Evolutionary conservation across 2,329 filamentous ascomycete genomes (phyloP).

Genomic region (Fusarium haematococcum): DNA sequence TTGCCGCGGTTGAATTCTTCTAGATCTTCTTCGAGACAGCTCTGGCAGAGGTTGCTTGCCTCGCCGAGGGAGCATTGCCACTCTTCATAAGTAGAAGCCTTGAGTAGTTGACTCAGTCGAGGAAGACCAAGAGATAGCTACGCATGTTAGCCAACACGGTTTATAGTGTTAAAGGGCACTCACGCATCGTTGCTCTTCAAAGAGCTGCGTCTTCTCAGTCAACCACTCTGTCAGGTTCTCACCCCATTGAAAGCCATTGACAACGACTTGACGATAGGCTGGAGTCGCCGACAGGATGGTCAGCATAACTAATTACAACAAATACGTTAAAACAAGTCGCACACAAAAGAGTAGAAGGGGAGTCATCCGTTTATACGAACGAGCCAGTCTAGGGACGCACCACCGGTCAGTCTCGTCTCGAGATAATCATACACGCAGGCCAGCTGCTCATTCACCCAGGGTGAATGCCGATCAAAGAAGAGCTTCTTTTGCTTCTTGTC

Average conservation of each 20-base stretch:
- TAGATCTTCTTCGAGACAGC: constrained; percentile 31
- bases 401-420: constrained; percentile 32
- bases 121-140: constrained; percentile 36
- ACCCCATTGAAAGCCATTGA: constrained; percentile 36
- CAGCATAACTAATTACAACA: constrained; percentile 34
- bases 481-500: constrained; percentile 27
- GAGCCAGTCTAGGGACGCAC: constrained; percentile 17
- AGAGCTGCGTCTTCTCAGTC: constrained; percentile 25
- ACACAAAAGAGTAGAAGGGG: neutral
- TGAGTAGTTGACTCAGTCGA: constrained; percentile 24
- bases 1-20: constrained; percentile 24
- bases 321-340: constrained; percentile 12
- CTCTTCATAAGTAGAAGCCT: constrained; percentile 29
- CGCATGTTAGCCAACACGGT: neutral
- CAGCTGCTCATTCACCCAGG: constrained; percentile 41
- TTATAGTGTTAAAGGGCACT: neutral
- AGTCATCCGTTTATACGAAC: neutral
- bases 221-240: constrained; percentile 39
- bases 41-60: constrained; percentile 11
- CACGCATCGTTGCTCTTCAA: constrained; percentile 39
- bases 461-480: constrained; percentile 37
- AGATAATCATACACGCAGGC: constrained; percentile 38
- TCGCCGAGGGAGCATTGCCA: constrained; percentile 30
- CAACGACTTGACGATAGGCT: constrained; percentile 33
- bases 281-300: constrained; percentile 32